Percentiles rank a stretch among this genome's conserved stretches.
Conservation (phyloP, 495 filamentous ascomycete species). For the Xylaria intraflava region DNA sequence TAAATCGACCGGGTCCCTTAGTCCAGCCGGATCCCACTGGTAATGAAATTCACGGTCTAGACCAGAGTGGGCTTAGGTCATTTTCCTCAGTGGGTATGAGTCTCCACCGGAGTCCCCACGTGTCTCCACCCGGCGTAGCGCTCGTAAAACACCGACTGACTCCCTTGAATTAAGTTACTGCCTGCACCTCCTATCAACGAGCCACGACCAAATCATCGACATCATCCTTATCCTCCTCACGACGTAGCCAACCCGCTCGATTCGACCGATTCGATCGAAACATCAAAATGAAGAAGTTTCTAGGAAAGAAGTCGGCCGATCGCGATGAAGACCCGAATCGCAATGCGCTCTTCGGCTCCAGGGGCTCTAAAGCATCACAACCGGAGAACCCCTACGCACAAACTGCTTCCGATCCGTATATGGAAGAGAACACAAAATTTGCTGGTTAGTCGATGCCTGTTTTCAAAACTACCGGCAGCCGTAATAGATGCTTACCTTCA, state of each 20-base stretch:
- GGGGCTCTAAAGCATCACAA: constrained; percentile 51
- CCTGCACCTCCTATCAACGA: constrained; percentile 1
- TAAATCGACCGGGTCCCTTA: too few species aligned
- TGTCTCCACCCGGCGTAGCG: too few species aligned
- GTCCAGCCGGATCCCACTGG: too few species aligned
- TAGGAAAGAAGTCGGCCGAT: constrained; percentile 59
- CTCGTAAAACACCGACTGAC: too few species aligned
- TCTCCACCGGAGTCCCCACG: too few species aligned
- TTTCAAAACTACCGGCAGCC: not conserved
- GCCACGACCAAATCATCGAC: constrained; percentile 4
- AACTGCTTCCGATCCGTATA: constrained; percentile 54
- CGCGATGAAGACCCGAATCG: constrained; percentile 53
- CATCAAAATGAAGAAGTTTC: constrained; percentile 54
- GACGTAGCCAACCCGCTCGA: not conserved
- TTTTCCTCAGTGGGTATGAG: too few species aligned
- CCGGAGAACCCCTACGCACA: constrained; percentile 67
- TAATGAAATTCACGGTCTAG: too few species aligned
- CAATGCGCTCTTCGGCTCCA: constrained; percentile 55
- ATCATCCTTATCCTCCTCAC: not conserved
- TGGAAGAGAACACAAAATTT: constrained; percentile 43
- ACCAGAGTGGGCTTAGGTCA: too few species aligned
- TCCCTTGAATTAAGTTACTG: not conserved
- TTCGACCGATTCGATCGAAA: not conserved
- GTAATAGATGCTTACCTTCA: not conserved
- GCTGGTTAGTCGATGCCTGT: constrained; percentile 17